Evolutionary conservation across 2,329 filamentous ascomycete genomes (phyloP), one percentile per base, ranked within the genome.

Genomic region (Drechslerella dactyloides): DNA sequence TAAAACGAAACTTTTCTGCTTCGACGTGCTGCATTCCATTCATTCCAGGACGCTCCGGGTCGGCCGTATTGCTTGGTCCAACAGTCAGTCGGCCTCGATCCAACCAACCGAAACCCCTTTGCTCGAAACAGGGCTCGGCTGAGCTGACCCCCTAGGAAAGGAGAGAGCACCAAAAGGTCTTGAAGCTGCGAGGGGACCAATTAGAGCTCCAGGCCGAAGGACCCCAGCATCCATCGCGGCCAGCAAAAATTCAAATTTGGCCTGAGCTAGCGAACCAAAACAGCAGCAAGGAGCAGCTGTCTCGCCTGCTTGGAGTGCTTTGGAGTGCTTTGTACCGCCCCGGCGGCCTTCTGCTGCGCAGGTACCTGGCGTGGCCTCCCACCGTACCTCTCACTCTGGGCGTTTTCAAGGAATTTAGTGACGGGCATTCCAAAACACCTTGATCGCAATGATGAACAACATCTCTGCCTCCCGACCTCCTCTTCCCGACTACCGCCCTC

Each of bases 401-500:
- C 59, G 42, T 59, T 63, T 70, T 64, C 27, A 59, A 70, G 66
- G 66, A 70, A 70, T 70, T 70, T 55, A 62, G 52, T 2, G 44
- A 23, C 44, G 11, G 44, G 11, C 44, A 62, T 69, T 69, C 64
- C 64, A 50, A 68, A 65, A 58, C 52, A 50, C 33, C 21, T 51
- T n/a, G 11, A 40, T 23, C 46, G 11, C 33, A 27, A 66, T 55
- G 33, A 73, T 73, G 62, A 73, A 68, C 62, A 66, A 73, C 57
- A 73, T 68, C 57, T 44, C 56, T 46, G n/a, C 50, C 51, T 48
- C 65, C 46, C 66, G 66, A 50, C 68, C 60, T 35, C 60, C 62
- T 56, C 62, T 65, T 21, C 42, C 60, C 55, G 60, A 73, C 56
- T 62, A 70, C 48, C 62, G 63, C 10, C 68, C 58, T 33, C 88